Percentiles rank a stretch among this genome's conserved stretches.
Conservation (phyloP, 2,329 filamentous ascomycete genomes). For the Chaetomiaceae sp. region DNA sequence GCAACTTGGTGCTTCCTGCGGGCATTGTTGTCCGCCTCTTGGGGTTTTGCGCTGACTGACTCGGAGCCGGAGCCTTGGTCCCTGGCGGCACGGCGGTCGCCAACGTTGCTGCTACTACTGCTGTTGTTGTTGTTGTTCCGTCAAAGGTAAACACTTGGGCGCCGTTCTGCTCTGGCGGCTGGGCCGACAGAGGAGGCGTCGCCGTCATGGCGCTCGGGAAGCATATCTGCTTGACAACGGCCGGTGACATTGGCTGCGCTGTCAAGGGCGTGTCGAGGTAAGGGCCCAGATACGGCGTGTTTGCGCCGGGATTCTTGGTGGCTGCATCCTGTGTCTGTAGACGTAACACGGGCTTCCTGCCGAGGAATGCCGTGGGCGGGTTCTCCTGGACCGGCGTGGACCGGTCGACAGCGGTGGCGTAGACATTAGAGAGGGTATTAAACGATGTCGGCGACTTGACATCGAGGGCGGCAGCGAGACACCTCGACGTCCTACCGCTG, state of each 20-base stretch:
- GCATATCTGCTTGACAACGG: slow-evolving; percentile 40
- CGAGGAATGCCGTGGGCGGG: slow-evolving; percentile 39
- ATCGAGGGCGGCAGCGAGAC: slow-evolving; percentile 45
- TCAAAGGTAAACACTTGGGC: slow-evolving; percentile 45
- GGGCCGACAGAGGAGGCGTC: slow-evolving; percentile 56
- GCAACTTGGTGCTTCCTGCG: slow-evolving; percentile 35
- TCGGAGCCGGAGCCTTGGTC: slow-evolving; percentile 17
- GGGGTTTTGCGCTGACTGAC: slow-evolving; percentile 35
- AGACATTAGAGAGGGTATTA: slow-evolving; percentile 64
- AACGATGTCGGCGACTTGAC: slow-evolving; percentile 59
- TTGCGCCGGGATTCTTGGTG: slow-evolving; percentile 32
- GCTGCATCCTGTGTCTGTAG: slow-evolving; percentile 36
- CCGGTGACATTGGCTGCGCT: slow-evolving; percentile 47
- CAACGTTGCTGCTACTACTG: no score
- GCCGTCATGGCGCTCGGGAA: slow-evolving; percentile 56
- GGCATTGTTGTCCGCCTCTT: slow-evolving; percentile 38
- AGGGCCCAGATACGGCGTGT: slow-evolving; percentile 43
- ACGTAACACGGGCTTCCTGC: slow-evolving; percentile 39
- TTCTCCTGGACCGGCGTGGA: slow-evolving; percentile 47
- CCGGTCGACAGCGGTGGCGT: slow-evolving; percentile 58
- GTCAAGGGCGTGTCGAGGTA: slow-evolving; percentile 53
- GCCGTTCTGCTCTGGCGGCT: slow-evolving; percentile 41
- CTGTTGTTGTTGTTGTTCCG: slow-evolving; percentile 2
- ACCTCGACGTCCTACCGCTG: slow-evolving; percentile 39
- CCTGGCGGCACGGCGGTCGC: slow-evolving; percentile 5